These are phyloP conservation scores for Epichloe glyceriae DNA, from an alignment of 2,329 filamentous ascomycete species.

Conservation along the genomic window DNA sequence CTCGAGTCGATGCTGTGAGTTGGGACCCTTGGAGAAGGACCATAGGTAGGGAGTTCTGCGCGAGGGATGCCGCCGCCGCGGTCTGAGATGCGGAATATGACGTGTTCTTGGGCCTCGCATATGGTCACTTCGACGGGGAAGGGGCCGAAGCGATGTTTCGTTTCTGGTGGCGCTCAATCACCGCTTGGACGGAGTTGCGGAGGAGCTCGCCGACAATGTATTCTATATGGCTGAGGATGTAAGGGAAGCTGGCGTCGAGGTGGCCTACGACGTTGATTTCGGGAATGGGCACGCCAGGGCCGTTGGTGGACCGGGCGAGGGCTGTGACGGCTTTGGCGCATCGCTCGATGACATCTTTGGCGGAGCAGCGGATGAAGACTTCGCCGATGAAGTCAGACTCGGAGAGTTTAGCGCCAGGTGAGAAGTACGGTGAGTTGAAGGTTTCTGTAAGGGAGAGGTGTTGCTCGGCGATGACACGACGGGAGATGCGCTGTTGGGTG, in stretches of 20 bases:
- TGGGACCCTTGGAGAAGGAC: constrained; percentile 91
- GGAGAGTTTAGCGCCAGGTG: constrained; percentile 60
- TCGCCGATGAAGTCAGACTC: constrained; percentile 84
- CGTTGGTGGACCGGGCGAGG: constrained; percentile 64
- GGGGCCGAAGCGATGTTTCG: constrained; percentile 38
- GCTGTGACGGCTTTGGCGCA: constrained; percentile 66
- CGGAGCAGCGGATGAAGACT: constrained; percentile 86
- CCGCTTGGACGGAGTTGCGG: constrained; percentile 86
- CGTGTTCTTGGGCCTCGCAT: constrained; percentile 86
- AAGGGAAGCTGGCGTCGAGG: constrained; percentile 81
- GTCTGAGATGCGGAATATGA: constrained; percentile 92
- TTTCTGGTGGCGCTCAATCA: constrained; percentile 59
- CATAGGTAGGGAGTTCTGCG: constrained; percentile 77
- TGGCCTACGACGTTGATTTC: constrained; percentile 77
- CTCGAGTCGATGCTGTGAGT: constrained; percentile 61
- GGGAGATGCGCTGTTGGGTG: constrained; percentile 62
- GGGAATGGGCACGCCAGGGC: constrained; percentile 57
- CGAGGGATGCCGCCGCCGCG: constrained; percentile 84
- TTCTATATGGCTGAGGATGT: constrained; percentile 89
- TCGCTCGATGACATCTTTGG: constrained; percentile 73
- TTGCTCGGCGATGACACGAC: constrained; percentile 93
- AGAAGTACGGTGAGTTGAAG: constrained; percentile 83
- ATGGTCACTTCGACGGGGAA: constrained; percentile 80
- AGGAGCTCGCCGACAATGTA: constrained; percentile 95
- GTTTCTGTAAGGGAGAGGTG: constrained; percentile 91